Evolutionary conservation across 495 filamentous ascomycete species (phyloP), one percentile per base, ranked within the genome.

Genomic region (Penicillium samsonianum): DNA sequence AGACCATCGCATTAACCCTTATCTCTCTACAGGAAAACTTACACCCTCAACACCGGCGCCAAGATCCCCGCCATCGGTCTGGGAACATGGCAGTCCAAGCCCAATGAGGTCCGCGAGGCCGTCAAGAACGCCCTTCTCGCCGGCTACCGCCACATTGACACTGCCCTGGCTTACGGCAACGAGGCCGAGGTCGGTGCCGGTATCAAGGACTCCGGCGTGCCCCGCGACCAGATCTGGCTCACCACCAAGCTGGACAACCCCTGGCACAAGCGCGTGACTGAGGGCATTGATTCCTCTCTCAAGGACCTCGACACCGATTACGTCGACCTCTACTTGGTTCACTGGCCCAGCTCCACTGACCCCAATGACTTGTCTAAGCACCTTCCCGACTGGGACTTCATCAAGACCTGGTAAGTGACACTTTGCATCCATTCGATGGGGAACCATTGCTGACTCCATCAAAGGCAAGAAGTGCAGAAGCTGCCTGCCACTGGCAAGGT

Each of bases 241-340:
- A 93, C 91, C 42, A 94, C 90, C 60, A 96, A 95, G 81, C 82
- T 94, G 50, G 84, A 90, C 75, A 93, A 93, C 79, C 75, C 85
- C 49, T 90, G 84, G 82, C 91, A 96, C 77, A 81, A 88, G 64
- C 73, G 78, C 41, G 85, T 88, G 8, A 70, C 85, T 41, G 84
- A 90, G 68, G 90, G 85, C 40, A 83, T 95, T 60, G 79, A 84
- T 31, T 77, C 72, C 28, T 90, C 86, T 5, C 80, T 95, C 52
- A 84, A 86, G 73, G 80, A 78, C 62, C 79, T 96, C 20, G 86
- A 83, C 10, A 74, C 83, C 19, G 84, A 87, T 65, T 96, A 95
- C 61, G 84, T 96, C 52, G 90, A 89, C 63, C 79, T 88, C 9
- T 89, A 84, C 62, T 73, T 87, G 49, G 86, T 90, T 67, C 90